Conservation (phyloP, 345 rosid genomes). For the Odontarrhena argentea region DNA sequence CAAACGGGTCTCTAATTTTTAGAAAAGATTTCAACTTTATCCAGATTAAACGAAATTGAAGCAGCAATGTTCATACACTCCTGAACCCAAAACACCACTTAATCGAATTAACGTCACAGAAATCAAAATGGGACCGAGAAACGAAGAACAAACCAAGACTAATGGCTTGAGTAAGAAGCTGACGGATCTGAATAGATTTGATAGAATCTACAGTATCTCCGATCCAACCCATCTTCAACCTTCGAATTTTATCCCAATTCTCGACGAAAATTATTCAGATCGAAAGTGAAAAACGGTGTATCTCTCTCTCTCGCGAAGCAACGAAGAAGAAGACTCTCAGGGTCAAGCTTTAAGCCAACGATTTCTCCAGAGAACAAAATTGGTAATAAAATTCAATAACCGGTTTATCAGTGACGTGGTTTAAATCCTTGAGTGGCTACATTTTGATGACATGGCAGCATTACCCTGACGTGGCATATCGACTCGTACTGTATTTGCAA, state of each 20-base stretch:
- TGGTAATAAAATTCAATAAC: slow-evolving; percentile 15
- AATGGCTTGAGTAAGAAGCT: slow-evolving; percentile 50
- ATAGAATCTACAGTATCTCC: slow-evolving; percentile 48
- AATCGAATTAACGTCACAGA: not conserved
- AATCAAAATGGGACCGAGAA: slow-evolving; percentile 12
- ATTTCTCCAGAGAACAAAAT: not conserved
- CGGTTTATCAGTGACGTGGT: slow-evolving; percentile 38
- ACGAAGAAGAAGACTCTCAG: slow-evolving; percentile 7
- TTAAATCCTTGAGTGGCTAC: slow-evolving; percentile 18
- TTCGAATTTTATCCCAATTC: not conserved
- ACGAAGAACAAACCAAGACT: slow-evolving; percentile 53
- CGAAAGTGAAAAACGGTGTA: slow-evolving; percentile 16
- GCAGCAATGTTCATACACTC: slow-evolving; percentile 1
- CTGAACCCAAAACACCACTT: slow-evolving; percentile 16
- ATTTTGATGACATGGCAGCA: slow-evolving; percentile 16
- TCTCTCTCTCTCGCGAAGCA: slow-evolving; percentile 7
- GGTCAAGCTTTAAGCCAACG: slow-evolving; percentile 31
- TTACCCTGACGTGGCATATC: slow-evolving; percentile 18
- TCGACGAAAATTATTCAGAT: slow-evolving; percentile 27
- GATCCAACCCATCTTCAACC: slow-evolving; percentile 41
- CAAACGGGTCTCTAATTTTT: slow-evolving; percentile 3
- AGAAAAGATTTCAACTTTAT: slow-evolving; percentile 1
- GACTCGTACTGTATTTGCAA: too few species aligned
- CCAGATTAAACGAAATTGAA: not conserved
- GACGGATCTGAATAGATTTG: slow-evolving; percentile 55